Conservation (phyloP, 495 filamentous ascomycete species). For the Usnea hakonensis region DNA sequence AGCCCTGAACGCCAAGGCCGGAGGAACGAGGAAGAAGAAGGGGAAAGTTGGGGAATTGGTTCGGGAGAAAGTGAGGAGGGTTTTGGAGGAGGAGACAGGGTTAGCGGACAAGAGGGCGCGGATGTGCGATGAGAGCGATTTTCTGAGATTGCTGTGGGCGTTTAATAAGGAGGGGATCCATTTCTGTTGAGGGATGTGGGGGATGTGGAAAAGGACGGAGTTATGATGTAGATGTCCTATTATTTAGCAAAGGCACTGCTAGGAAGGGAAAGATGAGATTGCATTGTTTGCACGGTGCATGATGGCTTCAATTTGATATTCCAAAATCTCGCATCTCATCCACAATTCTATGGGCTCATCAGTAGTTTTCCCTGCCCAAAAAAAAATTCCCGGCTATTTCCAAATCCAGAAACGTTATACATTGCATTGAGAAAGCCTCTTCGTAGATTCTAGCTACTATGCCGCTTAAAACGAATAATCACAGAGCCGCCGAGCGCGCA, state of each 20-base stretch:
- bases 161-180: slow-evolving; percentile 91
- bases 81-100: slow-evolving; percentile 66
- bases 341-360: no score
- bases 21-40: slow-evolving; percentile 52
- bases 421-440: no score
- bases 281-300: background rate
- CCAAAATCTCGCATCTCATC: no score
- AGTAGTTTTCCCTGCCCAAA: no score
- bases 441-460: no score
- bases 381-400: no score
- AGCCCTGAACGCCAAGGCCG: slow-evolving; percentile 1
- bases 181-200: slow-evolving; percentile 55
- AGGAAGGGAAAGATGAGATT: background rate
- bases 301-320: no score
- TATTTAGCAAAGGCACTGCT: slow-evolving; percentile 3
- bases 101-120: slow-evolving; percentile 72
- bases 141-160: slow-evolving; percentile 63
- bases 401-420: no score
- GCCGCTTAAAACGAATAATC: no score
- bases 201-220: background rate
- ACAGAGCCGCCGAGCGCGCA: no score
- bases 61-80: slow-evolving; percentile 71
- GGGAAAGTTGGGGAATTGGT: slow-evolving; percentile 72
- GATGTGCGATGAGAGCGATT: slow-evolving; percentile 86
- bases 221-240: background rate